These are phyloP conservation scores for Ophiostoma sp. DNA, from an alignment of 2,329 filamentous ascomycete genomes.

Conservation along the genomic window DNA sequence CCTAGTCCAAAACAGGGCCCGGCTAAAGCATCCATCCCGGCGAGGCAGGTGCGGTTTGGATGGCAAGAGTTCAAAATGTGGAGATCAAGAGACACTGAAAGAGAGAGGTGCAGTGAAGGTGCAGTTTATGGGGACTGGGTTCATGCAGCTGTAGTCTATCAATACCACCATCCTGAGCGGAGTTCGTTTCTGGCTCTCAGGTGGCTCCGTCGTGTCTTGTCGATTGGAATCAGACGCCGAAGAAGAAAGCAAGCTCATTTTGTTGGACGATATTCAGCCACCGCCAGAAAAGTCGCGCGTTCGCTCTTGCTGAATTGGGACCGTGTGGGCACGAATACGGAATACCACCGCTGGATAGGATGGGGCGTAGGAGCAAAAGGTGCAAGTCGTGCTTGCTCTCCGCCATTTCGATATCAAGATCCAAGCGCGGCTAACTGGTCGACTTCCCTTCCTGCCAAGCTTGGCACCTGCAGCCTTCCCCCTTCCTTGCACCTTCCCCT, in stretches of 20 bases:
- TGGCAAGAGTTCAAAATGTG: background rate
- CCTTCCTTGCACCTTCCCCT: background rate
- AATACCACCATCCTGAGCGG: background rate
- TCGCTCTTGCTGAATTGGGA: background rate
- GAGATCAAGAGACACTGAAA: background rate
- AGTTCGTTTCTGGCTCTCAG: background rate
- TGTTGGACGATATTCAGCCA: background rate
- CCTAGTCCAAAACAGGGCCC: constrained; percentile 16
- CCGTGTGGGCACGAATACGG: background rate
- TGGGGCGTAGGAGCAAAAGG: background rate
- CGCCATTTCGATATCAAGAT: constrained; percentile 13
- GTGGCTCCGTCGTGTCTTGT: background rate
- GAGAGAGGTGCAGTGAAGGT: background rate
- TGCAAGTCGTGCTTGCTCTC: background rate
- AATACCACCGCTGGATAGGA: too few species aligned
- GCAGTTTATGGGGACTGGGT: background rate
- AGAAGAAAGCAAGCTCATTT: background rate
- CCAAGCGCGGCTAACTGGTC: background rate
- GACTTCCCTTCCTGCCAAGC: background rate
- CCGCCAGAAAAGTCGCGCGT: background rate
- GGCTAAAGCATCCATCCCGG: constrained; percentile 12
- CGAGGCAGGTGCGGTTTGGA: background rate
- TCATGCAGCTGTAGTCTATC: background rate
- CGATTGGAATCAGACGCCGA: background rate
- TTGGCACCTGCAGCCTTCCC: constrained; percentile 13